Evolutionary conservation across 768 basidiomycete genomes (phyloP), one percentile per base, ranked within the genome.

Genomic region (Coprinopsis marcescibilis): DNA sequence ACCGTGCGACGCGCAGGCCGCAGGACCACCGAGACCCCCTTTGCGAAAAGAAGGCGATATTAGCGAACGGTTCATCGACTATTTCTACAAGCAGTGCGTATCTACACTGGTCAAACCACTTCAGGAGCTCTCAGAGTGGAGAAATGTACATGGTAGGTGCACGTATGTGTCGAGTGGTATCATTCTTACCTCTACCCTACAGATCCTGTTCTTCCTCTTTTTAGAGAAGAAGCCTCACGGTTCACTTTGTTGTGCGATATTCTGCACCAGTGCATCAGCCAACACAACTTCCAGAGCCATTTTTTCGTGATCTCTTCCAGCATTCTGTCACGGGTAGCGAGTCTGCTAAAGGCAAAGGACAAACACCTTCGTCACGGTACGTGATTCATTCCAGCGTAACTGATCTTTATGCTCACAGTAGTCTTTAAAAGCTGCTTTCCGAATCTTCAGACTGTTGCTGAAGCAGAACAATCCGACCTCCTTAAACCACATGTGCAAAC

Each of bases 351-450:
- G 51, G 77, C 81, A 41, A 81, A 81, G 58, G 92, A 96, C 61
- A 98, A 98, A 63, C 89, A 96, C 60, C 75, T 98, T 34, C 83
- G 90, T 27, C 81, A 96, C 62, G 87, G 94, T 95, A 57, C 52
- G 87, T 70, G 32, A 21, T 12, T 13, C 36, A 20, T 24, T 42
- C 38, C 37, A 39, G 7, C 17, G 35, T 17, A 7, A 10, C 17
- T 42, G 26, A 11, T 20, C 10, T 51, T 50, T 41, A 42, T 41
- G 15, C 26, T 48, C 45, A 13, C 12, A 42, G 19, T 33, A 41
- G 30, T 17, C 32, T 41, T 37, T 48, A 24, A 35, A 56, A 97
- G 96, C 89, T 60, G 83, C 92, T 11, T 84, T 99, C 61, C 87
- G 94, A 26, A 92, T 89, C 70, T 90, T 95, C 71, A 85, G 90